Conservation (phyloP, 2,329 filamentous ascomycete species). For the Alternaria alternata region DNA sequence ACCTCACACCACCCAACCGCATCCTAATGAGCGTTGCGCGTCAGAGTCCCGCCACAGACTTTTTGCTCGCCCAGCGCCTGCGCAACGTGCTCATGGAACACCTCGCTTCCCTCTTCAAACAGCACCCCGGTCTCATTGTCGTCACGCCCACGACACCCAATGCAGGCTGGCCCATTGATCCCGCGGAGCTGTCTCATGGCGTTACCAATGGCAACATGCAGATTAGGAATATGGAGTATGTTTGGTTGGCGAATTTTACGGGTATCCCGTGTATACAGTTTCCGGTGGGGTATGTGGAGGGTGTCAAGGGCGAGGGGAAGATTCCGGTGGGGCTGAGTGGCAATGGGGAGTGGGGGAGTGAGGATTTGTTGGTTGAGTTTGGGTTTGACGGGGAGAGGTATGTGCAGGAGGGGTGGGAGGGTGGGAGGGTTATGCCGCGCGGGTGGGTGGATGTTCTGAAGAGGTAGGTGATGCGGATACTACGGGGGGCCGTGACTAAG, state of each 20-base stretch:
- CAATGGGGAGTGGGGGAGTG: constrained; percentile 64
- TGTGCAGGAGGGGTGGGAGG: constrained; percentile 50
- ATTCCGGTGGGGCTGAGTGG: constrained; percentile 64
- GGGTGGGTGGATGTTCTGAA: constrained; percentile 53
- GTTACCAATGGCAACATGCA: constrained; percentile 76
- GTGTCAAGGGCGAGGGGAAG: constrained; percentile 62
- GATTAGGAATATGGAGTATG: constrained; percentile 83
- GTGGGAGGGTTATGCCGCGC: constrained; percentile 47
- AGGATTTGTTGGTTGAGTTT: constrained; percentile 62
- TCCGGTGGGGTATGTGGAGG: constrained; percentile 75
- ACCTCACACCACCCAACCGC: constrained; percentile 72
- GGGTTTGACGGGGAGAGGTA: constrained; percentile 61
- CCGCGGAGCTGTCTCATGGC: constrained; percentile 68
- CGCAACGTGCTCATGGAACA: constrained; percentile 81
- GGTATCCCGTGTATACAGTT: constrained; percentile 79
- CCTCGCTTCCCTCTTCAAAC: constrained; percentile 73
- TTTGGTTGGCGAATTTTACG: constrained; percentile 83
- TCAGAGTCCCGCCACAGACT: constrained; percentile 72
- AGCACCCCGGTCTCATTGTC: constrained; percentile 78
- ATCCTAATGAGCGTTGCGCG: constrained; percentile 71
- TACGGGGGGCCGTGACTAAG: too few relatives aligned
- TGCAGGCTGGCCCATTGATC: constrained; percentile 76
- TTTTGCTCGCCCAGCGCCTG: constrained; percentile 75
- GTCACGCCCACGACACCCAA: constrained; percentile 80
- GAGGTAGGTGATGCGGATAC: neutral